These are phyloP conservation scores for Arthrobotrys sphaeroides DNA, from an alignment of 2,329 filamentous ascomycete genomes.

Conservation along the genomic window DNA sequence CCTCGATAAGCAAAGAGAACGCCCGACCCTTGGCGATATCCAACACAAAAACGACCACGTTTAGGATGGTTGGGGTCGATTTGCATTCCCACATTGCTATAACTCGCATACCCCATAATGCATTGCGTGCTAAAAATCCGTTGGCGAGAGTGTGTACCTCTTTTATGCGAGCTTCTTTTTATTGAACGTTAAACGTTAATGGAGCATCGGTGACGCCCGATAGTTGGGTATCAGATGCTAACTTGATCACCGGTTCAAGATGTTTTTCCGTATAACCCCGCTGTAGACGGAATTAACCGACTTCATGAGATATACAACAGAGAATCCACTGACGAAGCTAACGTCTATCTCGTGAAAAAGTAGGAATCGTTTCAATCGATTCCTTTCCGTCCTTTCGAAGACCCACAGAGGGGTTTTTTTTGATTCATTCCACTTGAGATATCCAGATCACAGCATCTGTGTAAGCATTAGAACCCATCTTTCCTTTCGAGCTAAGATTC, in stretches of 20 bases:
- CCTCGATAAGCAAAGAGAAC: slow-evolving; percentile 22
- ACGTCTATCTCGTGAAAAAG: background rate
- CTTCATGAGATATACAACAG: background rate
- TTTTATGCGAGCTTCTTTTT: background rate
- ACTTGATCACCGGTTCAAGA: background rate
- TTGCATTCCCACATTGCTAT: slow-evolving; percentile 2
- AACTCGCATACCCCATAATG: slow-evolving; percentile 4
- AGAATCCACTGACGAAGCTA: background rate
- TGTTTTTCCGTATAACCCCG: background rate
- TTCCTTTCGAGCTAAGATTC: slow-evolving; percentile 26
- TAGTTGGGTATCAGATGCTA: background rate
- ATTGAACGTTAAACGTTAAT: background rate
- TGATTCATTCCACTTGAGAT: slow-evolving; percentile 34
- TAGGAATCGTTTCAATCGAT: background rate
- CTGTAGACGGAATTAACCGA: background rate
- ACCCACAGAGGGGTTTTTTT: background rate
- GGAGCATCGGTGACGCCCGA: background rate
- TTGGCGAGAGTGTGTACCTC: slow-evolving; percentile 3
- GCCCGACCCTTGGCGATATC: slow-evolving; percentile 24
- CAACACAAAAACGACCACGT: slow-evolving; percentile 45
- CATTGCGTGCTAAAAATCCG: slow-evolving; percentile 5
- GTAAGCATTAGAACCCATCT: background rate
- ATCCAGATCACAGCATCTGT: slow-evolving; percentile 2
- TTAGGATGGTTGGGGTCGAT: background rate
- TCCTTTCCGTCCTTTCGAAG: background rate